phyloP scores from a whole-genome alignment of 1,284 basidiomycete species.

The Ceratobasidium sp. region DNA sequence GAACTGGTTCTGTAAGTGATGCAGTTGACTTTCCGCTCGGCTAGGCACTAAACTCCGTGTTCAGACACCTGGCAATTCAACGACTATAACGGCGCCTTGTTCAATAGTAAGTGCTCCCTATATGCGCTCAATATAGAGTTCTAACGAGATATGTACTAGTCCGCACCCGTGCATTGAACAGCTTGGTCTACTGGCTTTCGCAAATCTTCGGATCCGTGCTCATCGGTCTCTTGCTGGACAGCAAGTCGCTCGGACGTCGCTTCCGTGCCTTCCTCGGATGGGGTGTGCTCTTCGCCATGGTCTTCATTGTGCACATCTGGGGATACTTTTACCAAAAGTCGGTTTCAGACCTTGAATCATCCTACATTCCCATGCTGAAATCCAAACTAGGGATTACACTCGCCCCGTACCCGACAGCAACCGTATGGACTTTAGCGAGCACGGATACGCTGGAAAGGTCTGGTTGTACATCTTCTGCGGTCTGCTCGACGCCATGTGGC shows the following conservation, averaged over 20 bases:
- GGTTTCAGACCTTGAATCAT: slow-evolving; percentile 38
- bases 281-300: slow-evolving; percentile 62
- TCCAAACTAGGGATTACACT: slow-evolving; percentile 60
- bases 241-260: slow-evolving; percentile 59
- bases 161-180: slow-evolving; percentile 68
- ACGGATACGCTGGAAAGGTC: slow-evolving; percentile 59
- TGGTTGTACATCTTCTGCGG: slow-evolving; percentile 68
- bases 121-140: not conserved
- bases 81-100: slow-evolving; percentile 67
- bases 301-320: slow-evolving; percentile 71
- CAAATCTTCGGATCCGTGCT: slow-evolving; percentile 69
- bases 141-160: slow-evolving; percentile 45
- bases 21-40: not conserved
- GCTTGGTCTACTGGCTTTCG: slow-evolving; percentile 70
- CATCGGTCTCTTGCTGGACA: slow-evolving; percentile 70
- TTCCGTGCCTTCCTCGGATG: slow-evolving; percentile 69
- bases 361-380: slow-evolving; percentile 2
- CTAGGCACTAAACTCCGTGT: not conserved
- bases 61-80: slow-evolving; percentile 72
- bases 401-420: slow-evolving; percentile 50
- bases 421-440: slow-evolving; percentile 63
- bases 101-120: slow-evolving; percentile 54
- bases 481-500: slow-evolving; percentile 64
- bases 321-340: slow-evolving; percentile 73
- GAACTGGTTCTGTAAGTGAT: slow-evolving; percentile 58